Conservation (phyloP, 2,329 filamentous ascomycete species). For the Chrysoporthe austroafricana region DNA sequence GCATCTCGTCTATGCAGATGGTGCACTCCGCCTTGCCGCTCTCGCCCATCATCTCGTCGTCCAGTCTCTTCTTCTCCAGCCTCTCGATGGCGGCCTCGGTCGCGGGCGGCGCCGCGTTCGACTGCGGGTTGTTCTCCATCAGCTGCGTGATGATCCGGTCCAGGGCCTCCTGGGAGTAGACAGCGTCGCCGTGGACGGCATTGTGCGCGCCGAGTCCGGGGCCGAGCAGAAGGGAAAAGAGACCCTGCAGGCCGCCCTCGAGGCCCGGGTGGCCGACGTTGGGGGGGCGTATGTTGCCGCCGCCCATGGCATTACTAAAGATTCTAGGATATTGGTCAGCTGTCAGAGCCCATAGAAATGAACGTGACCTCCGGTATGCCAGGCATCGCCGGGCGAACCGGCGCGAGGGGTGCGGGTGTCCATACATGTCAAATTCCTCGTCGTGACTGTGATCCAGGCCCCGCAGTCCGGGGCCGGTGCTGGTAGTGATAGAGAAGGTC, state of each 20-base stretch:
- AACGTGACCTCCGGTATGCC: slow-evolving; percentile 28
- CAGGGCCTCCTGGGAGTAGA: slow-evolving; percentile 87
- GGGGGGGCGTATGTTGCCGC: slow-evolving; percentile 35
- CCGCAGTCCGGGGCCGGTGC: slow-evolving; percentile 12
- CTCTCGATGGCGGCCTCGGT: slow-evolving; percentile 73
- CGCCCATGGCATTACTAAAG: slow-evolving; percentile 50
- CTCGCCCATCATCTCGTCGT: slow-evolving; percentile 68
- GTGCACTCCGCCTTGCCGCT: slow-evolving; percentile 81
- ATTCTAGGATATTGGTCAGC: slow-evolving; percentile 48
- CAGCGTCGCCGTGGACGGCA: slow-evolving; percentile 72
- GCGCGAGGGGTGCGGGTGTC: slow-evolving; percentile 26
- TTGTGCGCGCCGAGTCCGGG: slow-evolving; percentile 44
- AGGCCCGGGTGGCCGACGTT: slow-evolving; percentile 36
- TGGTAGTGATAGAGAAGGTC: slow-evolving; percentile 28
- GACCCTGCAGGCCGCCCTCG: slow-evolving; percentile 50
- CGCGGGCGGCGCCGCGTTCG: slow-evolving; percentile 82
- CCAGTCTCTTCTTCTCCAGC: slow-evolving; percentile 72
- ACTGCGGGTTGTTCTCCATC: slow-evolving; percentile 80
- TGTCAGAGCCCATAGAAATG: slow-evolving; percentile 21
- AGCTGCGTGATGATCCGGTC: slow-evolving; percentile 86
- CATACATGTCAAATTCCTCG: slow-evolving; percentile 55
- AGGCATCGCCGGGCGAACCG: background rate
- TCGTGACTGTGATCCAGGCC: slow-evolving; percentile 49
- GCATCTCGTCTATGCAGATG: slow-evolving; percentile 90
- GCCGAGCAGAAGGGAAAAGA: slow-evolving; percentile 56